Conservation (phyloP, 1,284 basidiomycete species). For the Singerocomus rubriflavus region DNA sequence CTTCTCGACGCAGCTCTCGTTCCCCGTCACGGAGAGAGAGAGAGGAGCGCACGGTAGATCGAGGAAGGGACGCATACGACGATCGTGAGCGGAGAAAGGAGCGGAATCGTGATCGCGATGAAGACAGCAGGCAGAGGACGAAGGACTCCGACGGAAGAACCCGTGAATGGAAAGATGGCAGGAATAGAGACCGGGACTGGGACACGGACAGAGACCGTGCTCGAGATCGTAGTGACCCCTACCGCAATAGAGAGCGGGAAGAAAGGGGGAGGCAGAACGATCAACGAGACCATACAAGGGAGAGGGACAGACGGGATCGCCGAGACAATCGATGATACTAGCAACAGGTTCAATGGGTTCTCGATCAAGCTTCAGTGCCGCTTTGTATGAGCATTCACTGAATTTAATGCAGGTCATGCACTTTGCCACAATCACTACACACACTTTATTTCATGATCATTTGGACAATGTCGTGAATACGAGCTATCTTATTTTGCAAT, state of each 20-base stretch:
- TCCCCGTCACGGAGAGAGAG: constrained; percentile 27
- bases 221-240: constrained; percentile 17
- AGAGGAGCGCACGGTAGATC: constrained; percentile 5
- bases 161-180: constrained; percentile 23
- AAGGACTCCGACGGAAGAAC: constrained; percentile 16
- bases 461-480: too few species aligned
- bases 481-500: too few species aligned
- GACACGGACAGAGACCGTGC: constrained; percentile 28
- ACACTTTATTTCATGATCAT: too few species aligned
- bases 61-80: constrained; percentile 13
- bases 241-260: constrained; percentile 29
- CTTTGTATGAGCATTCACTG: neutral
- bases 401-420: too few species aligned
- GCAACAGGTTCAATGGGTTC: neutral
- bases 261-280: constrained; percentile 7
- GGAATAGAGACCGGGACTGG: constrained; percentile 14
- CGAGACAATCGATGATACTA: constrained; percentile 13
- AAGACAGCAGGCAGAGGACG: constrained; percentile 7
- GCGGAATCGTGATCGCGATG: constrained; percentile 19
- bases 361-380: neutral
- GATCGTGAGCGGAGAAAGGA: constrained; percentile 33
- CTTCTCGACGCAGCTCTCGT: constrained; percentile 28
- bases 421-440: too few species aligned
- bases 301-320: constrained; percentile 27
- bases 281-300: constrained; percentile 22